phyloP scores from a whole-genome alignment of 257 asterid species.

The Ehretia macrophylla region DNA sequence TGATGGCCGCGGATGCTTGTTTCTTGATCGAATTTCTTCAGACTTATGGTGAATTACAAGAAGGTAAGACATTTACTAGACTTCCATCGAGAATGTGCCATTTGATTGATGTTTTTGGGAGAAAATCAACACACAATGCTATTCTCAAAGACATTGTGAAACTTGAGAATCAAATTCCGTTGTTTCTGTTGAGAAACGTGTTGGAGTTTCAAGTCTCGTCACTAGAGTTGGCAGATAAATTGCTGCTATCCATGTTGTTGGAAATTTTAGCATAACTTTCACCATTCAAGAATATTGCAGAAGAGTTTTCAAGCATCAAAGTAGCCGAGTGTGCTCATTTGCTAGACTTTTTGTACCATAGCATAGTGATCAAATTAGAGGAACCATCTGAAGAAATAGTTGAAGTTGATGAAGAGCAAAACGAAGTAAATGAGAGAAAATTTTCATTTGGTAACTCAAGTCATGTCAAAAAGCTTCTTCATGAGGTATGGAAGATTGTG shows the following conservation, averaged over 20 bases:
- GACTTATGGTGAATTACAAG: neutral
- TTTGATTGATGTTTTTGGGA: slow-evolving; percentile 40
- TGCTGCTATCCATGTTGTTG: slow-evolving; percentile 26
- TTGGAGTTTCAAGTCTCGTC: slow-evolving; percentile 38
- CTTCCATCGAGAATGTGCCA: slow-evolving; percentile 35
- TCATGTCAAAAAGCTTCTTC: neutral
- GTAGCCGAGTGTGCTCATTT: slow-evolving; percentile 33
- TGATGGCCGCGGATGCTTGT: slow-evolving; percentile 39
- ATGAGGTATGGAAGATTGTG: neutral
- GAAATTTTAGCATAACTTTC: slow-evolving; percentile 33
- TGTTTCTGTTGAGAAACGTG: slow-evolving; percentile 41
- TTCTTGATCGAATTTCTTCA: slow-evolving; percentile 23
- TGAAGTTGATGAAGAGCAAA: slow-evolving; percentile 5
- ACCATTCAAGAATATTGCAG: slow-evolving; percentile 37
- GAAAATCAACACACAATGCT: slow-evolving; percentile 37
- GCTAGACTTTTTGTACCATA: slow-evolving; percentile 44
- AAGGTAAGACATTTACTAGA: neutral
- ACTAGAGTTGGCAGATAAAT: slow-evolving; percentile 25
- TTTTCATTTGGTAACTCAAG: slow-evolving; percentile 9
- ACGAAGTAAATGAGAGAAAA: neutral
- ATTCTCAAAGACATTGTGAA: slow-evolving; percentile 48
- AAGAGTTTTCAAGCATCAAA: neutral
- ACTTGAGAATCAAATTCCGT: slow-evolving; percentile 70
- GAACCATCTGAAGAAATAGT: neutral
- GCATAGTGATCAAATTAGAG: slow-evolving; percentile 35